These are phyloP conservation scores for Thuidium tamariscinum DNA, from an alignment of 225 moss, liverwort and hornwort species.

Conservation along the genomic window DNA sequence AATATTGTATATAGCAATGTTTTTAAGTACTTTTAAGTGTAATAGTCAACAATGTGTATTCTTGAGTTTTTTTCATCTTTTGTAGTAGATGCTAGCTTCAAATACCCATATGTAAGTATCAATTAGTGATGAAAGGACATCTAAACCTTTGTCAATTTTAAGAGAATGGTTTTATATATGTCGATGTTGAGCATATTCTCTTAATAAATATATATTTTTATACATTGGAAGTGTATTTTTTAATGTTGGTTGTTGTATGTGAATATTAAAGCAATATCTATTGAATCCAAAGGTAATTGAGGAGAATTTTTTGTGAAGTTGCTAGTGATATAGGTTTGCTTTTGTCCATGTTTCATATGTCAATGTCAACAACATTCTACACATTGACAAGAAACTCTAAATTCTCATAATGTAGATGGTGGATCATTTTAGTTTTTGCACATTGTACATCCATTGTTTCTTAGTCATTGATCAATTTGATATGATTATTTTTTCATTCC, in stretches of 20 bases:
- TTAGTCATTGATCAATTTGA: neutral
- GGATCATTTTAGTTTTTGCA: neutral
- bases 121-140: no score
- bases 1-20: no score
- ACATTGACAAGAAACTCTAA: neutral
- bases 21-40: no score
- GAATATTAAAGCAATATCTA: neutral
- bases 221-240: no score
- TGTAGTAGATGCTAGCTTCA: no score
- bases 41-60: no score
- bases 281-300: neutral
- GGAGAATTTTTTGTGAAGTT: neutral
- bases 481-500: neutral
- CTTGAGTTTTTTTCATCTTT: no score
- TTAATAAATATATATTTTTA: no score
- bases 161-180: no score
- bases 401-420: accelerated
- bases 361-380: neutral
- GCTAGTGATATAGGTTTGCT: neutral
- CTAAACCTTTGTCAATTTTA: no score
- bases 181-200: no score
- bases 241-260: neutral
- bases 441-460: neutral
- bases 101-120: no score
- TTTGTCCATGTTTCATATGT: accelerated